A percentile compares a stretch with the other conserved stretches of the same genome.
Evolutionary conservation across 1,284 basidiomycete species (phyloP).

Genomic region (Moesziomyces globuligerus): DNA sequence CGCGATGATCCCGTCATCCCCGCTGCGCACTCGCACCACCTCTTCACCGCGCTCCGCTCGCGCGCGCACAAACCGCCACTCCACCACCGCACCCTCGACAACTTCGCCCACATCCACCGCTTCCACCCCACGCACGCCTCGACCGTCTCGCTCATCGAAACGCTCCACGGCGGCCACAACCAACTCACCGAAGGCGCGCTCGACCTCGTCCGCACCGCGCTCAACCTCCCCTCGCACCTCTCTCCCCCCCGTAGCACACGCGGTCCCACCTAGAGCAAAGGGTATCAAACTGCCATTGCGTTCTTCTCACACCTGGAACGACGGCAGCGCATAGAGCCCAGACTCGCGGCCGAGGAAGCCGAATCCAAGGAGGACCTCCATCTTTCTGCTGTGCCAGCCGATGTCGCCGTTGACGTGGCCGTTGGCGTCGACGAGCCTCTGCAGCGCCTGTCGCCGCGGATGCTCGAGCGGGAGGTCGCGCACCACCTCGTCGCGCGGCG

Average conservation of each 20-base stretch:
- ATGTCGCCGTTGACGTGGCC: conserved; percentile 88
- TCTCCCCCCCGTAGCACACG: background rate
- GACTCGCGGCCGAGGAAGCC: conserved; percentile 92
- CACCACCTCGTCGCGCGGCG: conserved; percentile 63
- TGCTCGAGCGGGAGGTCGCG: conserved; percentile 76
- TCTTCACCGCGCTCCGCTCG: conserved; percentile 25
- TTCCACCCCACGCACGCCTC: conserved; percentile 10
- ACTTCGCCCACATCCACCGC: conserved; percentile 21
- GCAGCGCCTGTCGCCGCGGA: conserved; percentile 76
- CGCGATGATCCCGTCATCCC: conserved; percentile 84
- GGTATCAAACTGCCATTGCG: conserved; percentile 4
- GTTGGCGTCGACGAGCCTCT: conserved; percentile 79
- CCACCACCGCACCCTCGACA: conserved; percentile 9
- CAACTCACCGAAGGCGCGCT: conserved; percentile 46
- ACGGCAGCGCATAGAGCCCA: conserved; percentile 77
- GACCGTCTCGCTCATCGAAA: conserved; percentile 39
- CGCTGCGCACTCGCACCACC: conserved; percentile 72
- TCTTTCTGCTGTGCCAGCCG: conserved; percentile 95
- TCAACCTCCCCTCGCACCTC: conserved; percentile 21
- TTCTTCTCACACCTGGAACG: conserved; percentile 58
- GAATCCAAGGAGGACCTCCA: conserved; percentile 91
- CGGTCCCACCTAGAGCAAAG: conserved; percentile 1
- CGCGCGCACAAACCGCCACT: background rate
- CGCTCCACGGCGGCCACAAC: conserved; percentile 52
- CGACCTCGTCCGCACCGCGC: conserved; percentile 34